These are phyloP conservation scores for Syzygium aqueum DNA, from an alignment of 345 rosid genomes.

Conservation along the genomic window DNA sequence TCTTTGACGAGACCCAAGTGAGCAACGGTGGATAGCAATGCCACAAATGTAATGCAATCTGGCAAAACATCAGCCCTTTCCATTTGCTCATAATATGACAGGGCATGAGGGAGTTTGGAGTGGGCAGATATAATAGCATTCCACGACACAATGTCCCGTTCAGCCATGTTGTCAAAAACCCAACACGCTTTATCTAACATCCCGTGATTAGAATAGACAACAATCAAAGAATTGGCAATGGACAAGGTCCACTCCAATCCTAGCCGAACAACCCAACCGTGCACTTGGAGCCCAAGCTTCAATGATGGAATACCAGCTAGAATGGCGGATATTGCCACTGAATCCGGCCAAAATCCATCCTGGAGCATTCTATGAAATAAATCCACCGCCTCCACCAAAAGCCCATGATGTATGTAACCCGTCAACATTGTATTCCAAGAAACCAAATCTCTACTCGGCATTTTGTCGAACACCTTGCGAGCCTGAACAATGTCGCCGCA, in stretches of 20 bases:
- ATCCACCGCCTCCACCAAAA: slow-evolving; percentile 39
- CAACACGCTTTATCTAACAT: slow-evolving; percentile 35
- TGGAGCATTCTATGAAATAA: slow-evolving; percentile 44
- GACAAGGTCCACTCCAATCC: slow-evolving; percentile 54
- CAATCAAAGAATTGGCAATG: slow-evolving; percentile 57
- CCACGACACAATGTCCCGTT: slow-evolving; percentile 69
- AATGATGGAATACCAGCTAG: slow-evolving; percentile 33
- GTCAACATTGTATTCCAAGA: slow-evolving; percentile 82
- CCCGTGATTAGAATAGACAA: slow-evolving; percentile 39
- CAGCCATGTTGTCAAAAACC: slow-evolving; percentile 57
- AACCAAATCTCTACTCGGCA: slow-evolving; percentile 37
- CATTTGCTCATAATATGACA: slow-evolving; percentile 56
- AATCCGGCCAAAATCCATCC: slow-evolving; percentile 52
- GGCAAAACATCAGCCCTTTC: slow-evolving; percentile 31
- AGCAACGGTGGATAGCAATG: slow-evolving; percentile 65
- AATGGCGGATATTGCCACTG: slow-evolving; percentile 60
- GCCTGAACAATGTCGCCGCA: slow-evolving; percentile 85
- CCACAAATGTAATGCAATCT: slow-evolving; percentile 70
- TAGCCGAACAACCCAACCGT: slow-evolving; percentile 62
- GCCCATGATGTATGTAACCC: slow-evolving; percentile 54
- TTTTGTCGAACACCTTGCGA: slow-evolving; percentile 56
- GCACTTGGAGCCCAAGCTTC: slow-evolving; percentile 44
- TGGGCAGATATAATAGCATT: slow-evolving; percentile 73
- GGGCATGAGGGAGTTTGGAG: slow-evolving; percentile 30
- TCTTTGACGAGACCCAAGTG: slow-evolving; percentile 50